phyloP scores from a whole-genome alignment of 2,329 filamentous ascomycete genomes.

The Microsporum canis region DNA sequence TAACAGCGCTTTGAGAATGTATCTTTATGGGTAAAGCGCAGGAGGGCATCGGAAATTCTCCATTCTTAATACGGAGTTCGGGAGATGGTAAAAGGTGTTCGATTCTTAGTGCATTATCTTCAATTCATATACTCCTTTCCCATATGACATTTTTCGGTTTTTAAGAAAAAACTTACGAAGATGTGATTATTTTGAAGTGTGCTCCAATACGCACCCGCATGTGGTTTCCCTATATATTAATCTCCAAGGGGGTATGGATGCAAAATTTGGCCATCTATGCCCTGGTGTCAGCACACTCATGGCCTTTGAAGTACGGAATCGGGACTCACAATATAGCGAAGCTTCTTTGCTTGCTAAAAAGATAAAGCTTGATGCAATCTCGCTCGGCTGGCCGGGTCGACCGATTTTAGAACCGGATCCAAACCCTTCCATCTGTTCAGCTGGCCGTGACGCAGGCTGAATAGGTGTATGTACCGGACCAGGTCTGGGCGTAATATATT shows the following conservation, averaged over 20 bases:
- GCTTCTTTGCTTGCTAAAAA: conserved; percentile 29
- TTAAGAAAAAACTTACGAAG: conserved; percentile 15
- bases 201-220: neutral
- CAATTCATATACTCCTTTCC: neutral
- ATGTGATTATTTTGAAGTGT: neutral
- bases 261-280: conserved; percentile 26
- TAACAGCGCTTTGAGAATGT: neutral
- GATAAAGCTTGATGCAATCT: conserved; percentile 31
- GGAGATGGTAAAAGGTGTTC: neutral
- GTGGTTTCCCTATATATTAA: conserved; percentile 10
- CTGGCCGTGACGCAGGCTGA: conserved; percentile 26
- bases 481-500: conserved; percentile 16
- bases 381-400: conserved; percentile 29
- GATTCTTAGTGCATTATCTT: neutral
- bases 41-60: neutral
- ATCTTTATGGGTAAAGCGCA: neutral
- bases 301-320: neutral
- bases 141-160: neutral
- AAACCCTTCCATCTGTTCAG: conserved; percentile 27
- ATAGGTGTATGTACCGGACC: conserved; percentile 27
- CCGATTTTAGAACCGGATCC: conserved; percentile 22
- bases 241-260: conserved; percentile 28
- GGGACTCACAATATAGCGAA: conserved; percentile 26
- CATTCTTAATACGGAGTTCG: neutral
- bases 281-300: neutral